Percentiles rank a stretch among this genome's conserved stretches.
Conservation (phyloP, 805 yeast genomes). For the Wickerhamiella bombiphila region DNA sequence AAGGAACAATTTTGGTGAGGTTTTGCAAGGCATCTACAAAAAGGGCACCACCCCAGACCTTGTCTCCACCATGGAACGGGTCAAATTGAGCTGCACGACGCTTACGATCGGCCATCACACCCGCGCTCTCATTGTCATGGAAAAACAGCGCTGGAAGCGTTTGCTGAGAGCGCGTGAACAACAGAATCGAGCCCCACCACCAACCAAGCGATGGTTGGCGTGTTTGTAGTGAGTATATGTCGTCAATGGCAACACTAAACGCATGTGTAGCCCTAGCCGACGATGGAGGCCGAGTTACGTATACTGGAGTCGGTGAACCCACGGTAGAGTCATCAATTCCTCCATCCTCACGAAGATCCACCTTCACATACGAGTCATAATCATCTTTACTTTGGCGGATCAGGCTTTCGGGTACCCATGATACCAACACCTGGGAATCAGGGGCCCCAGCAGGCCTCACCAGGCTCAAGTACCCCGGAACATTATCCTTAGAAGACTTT, state of each 20-base stretch:
- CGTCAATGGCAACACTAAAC: slow-evolving; percentile 45
- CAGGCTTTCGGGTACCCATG: slow-evolving; percentile 46
- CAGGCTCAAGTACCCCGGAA: slow-evolving; percentile 62
- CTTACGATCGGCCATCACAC: slow-evolving; percentile 50
- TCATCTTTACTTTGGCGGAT: slow-evolving; percentile 31
- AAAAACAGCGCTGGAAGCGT: slow-evolving; percentile 75
- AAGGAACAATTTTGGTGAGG: slow-evolving; percentile 48
- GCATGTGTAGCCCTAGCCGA: slow-evolving; percentile 48
- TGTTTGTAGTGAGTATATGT: slow-evolving; percentile 64
- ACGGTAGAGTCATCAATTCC: no score
- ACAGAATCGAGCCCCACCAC: slow-evolving; percentile 81
- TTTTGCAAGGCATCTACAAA: slow-evolving; percentile 42
- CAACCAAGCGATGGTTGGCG: slow-evolving; percentile 73
- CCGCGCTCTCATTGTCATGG: slow-evolving; percentile 78
- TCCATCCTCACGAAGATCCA: slow-evolving; percentile 32
- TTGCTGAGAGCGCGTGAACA: slow-evolving; percentile 48
- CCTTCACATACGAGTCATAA: slow-evolving; percentile 31
- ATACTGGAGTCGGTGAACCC: slow-evolving; percentile 11
- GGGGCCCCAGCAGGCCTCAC: slow-evolving; percentile 34
- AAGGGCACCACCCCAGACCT: slow-evolving; percentile 80
- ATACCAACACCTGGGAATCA: slow-evolving; percentile 43
- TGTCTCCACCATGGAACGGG: not conserved
- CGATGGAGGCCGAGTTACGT: slow-evolving; percentile 38
- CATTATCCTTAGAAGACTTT: slow-evolving; percentile 53
- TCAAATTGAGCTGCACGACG: slow-evolving; percentile 32